These are phyloP conservation scores for Colletotrichum euphorbiae DNA, from an alignment of 2,329 filamentous ascomycete genomes.

Conservation along the genomic window DNA sequence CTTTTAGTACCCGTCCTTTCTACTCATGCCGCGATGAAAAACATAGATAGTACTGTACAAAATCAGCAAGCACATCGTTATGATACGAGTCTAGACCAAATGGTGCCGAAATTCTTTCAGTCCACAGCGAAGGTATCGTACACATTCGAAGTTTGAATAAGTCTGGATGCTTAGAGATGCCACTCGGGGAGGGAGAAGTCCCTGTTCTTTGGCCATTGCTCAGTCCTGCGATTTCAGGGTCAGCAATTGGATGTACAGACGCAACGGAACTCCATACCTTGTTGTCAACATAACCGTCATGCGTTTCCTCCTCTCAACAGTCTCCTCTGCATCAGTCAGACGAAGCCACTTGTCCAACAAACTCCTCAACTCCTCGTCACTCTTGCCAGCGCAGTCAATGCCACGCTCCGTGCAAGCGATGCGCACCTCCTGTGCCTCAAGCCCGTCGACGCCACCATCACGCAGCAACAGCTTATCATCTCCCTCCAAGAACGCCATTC, in stretches of 20 bases:
- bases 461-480: conserved; percentile 78
- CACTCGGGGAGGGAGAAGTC: conserved; percentile 57
- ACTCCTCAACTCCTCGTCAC: conserved; percentile 66
- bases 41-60: conserved; percentile 21
- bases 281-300: conserved; percentile 56
- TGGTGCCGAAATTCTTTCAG: not conserved
- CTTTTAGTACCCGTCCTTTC: conserved; percentile 28
- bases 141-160: not conserved
- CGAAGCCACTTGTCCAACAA: conserved; percentile 61
- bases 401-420: conserved; percentile 80
- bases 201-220: conserved; percentile 55
- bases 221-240: conserved; percentile 45
- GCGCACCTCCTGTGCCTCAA: conserved; percentile 73
- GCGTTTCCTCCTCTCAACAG: conserved; percentile 51
- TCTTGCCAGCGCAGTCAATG: conserved; percentile 66
- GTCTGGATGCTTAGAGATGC: conserved; percentile 48
- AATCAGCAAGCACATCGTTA: conserved; percentile 9
- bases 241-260: conserved; percentile 31
- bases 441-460: conserved; percentile 68
- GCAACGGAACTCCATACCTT: conserved; percentile 48
- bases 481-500: conserved; percentile 71
- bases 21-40: conserved; percentile 23
- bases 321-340: conserved; percentile 54
- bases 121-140: conserved; percentile 17
- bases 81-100: not conserved